Base-by-base conservation (phyloP, 257 asterid species). In the Plantago elongata region DNA sequence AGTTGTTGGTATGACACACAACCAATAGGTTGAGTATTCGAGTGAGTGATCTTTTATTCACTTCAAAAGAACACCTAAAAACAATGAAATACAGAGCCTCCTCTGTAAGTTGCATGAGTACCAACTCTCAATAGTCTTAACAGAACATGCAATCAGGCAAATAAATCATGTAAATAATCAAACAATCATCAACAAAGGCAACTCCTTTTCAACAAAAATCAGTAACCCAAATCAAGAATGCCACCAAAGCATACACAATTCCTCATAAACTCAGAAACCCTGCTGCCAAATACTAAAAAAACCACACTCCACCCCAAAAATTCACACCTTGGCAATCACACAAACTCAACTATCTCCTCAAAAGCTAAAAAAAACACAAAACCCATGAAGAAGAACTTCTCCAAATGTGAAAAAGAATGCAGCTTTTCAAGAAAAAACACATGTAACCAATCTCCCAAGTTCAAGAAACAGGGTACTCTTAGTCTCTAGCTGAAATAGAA, bases 401-500 rank as follows among this genome's bases (percentile, higher is more conserved):
- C 2, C 48, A 29, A 58, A 11, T 15, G 38, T 51, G 10, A 15
- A 45, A 65, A 60, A 45, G 45, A 65, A 22, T 43, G 51, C 15
- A 15, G 57, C 45, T 57, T 46, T 13, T 27, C 68, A 71, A 37
- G 38, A 55, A 40, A n/a, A 13, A 57, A 6, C 27, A 9, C 54
- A 22, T 9, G 14, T 0, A 51, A 38, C 7, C 13, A 51, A 64
- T 18, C 38, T 43, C 13, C 44, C 54, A 34, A 55, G 7, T 38
- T 29, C 6, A 56, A 22, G 15, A 38, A 10, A 30, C 12, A 5
- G 5, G 11, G 18, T 1, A 13, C 9, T 18, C n/a, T n/a, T n/a
- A n/a, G n/a, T n/a, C n/a, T n/a, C 42, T 13, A 40, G 9, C 27
- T 18, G 29, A 50, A 52, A 15, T 42, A 34, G 37, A 22, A 60